Percentiles rank a stretch among this genome's conserved stretches.
These are phyloP conservation scores for Mimosa pudica DNA, from an alignment of 306 rosid genomes.

Conservation along the genomic window DNA sequence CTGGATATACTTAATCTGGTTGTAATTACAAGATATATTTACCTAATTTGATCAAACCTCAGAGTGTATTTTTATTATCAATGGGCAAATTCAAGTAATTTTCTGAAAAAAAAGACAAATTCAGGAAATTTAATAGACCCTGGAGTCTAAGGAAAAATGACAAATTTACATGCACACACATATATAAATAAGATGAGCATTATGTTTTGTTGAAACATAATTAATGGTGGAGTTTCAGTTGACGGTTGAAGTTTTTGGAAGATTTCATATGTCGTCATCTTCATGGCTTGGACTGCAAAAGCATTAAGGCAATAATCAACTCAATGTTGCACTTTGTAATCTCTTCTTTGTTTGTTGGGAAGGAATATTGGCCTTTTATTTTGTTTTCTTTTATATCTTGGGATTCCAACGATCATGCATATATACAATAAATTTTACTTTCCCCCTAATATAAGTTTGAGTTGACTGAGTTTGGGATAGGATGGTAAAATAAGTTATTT, in stretches of 20 bases:
- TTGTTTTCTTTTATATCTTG: conserved; percentile 34
- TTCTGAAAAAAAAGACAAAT: neutral
- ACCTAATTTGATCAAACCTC: too few relatives aligned
- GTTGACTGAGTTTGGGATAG: too few relatives aligned
- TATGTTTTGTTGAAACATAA: neutral
- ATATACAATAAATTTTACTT: neutral
- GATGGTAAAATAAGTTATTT: too few relatives aligned
- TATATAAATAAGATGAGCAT: neutral
- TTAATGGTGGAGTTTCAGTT: neutral
- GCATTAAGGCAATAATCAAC: neutral
- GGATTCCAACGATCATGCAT: conserved; percentile 42
- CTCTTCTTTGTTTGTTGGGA: neutral
- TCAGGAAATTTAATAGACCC: neutral
- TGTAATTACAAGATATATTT: too few relatives aligned
- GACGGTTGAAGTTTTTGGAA: neutral
- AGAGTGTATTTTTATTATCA: too few relatives aligned
- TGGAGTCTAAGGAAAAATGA: neutral
- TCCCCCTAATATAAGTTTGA: too few relatives aligned
- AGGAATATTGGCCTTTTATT: conserved; percentile 24
- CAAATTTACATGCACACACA: neutral
- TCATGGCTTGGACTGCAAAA: neutral
- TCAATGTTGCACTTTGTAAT: neutral
- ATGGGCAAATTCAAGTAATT: too few relatives aligned
- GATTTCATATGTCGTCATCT: neutral
- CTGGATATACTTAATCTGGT: neutral